Evolutionary conservation across 2,329 filamentous ascomycete species (phyloP).

Genomic region (Colletotrichum australisinense): DNA sequence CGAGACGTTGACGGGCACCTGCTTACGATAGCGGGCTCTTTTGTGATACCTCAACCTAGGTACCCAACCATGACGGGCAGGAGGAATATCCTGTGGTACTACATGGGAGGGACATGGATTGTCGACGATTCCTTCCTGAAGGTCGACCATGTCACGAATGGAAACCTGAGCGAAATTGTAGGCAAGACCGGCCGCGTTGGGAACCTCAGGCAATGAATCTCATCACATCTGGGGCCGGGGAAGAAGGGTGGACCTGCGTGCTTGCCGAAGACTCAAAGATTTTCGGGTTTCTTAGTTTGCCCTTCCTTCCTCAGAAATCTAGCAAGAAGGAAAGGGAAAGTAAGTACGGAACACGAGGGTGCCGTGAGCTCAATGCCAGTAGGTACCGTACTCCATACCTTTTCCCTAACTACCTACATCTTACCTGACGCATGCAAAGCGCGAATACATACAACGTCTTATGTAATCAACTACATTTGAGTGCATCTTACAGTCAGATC

Average conservation of each 20-base stretch:
- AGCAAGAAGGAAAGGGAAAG: neutral
- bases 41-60: neutral
- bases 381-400: neutral
- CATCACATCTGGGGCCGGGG: neutral
- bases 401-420: neutral
- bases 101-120: neutral
- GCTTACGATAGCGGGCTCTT: neutral
- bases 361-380: neutral
- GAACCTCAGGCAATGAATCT: neutral
- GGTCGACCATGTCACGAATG: constrained; percentile 4
- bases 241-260: neutral
- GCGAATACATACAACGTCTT: neutral
- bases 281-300: neutral
- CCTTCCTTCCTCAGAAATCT: neutral
- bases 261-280: neutral
- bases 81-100: neutral
- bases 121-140: neutral
- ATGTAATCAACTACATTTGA: neutral
- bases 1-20: neutral
- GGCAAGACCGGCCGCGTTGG: neutral
- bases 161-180: constrained; percentile 3
- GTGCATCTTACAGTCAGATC: neutral
- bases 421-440: too few species aligned
- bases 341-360: neutral
- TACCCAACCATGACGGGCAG: neutral